phyloP scores from a whole-genome alignment of 176 grass and related monocot genomes.

The Oryza glaberrima region DNA sequence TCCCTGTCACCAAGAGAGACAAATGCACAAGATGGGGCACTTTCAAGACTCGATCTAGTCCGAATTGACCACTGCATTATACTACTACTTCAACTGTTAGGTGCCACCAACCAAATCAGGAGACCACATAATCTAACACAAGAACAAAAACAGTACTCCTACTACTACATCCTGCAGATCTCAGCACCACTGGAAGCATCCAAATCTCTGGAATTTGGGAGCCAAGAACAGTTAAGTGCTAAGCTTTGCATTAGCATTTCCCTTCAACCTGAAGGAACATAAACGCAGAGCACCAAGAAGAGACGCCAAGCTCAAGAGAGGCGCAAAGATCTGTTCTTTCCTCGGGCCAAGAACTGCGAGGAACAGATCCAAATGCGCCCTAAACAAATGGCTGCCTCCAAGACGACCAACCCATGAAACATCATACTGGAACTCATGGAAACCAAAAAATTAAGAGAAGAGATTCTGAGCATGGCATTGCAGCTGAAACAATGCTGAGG shows the following conservation, averaged over 20 bases:
- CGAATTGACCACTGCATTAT: conserved; percentile 50
- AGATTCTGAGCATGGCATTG: conserved; percentile 16
- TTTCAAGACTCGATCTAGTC: conserved; percentile 32
- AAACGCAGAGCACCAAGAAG: conserved; percentile 25
- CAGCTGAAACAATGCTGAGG: conserved; percentile 13
- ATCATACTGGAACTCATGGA: conserved; percentile 4
- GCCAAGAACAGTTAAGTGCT: neutral
- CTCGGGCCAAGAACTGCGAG: conserved; percentile 38
- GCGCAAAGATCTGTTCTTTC: conserved; percentile 40
- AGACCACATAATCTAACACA: conserved; percentile 21
- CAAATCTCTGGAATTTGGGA: neutral
- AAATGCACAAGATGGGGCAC: conserved; percentile 1
- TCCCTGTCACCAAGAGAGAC: conserved; percentile 47
- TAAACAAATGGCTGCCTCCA: neutral
- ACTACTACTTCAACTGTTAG: conserved; percentile 27
- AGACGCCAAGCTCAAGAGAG: neutral
- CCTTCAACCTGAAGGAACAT: conserved; percentile 49
- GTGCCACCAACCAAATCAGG: conserved; percentile 39
- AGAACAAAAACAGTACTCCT: neutral
- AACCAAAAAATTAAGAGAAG: neutral
- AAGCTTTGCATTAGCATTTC: conserved; percentile 9
- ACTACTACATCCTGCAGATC: conserved; percentile 33
- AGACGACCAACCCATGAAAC: neutral
- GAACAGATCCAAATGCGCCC: conserved; percentile 50
- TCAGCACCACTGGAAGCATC: conserved; percentile 10